Base-by-base conservation (phyloP, 768 basidiomycete species). In the Mycena alexandri region DNA sequence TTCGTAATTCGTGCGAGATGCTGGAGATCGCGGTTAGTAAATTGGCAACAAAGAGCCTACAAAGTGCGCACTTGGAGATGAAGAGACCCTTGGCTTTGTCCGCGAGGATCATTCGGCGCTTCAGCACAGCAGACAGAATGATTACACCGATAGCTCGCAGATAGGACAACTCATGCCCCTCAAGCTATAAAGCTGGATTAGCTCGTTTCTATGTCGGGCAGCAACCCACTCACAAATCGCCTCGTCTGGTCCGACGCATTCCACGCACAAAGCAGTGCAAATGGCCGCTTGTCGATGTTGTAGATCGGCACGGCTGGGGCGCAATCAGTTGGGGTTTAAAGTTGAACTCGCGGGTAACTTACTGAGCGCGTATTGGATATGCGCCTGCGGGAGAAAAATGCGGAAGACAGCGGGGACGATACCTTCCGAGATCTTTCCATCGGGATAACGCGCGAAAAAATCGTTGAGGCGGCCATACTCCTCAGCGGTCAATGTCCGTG, bases 51-150 rank as follows among this genome's bases (percentile, higher is more conserved):
- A 38, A 38, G 14, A 38, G 38, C 38, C 38, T 38, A 24, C 7
- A 16, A 22, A 34, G n/a, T n/a, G 73, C 88, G 48, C 60, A 93
- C 93, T 96, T 96, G 14, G 94, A 95, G 66, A 96, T 96, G 79
- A 96, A 96, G 48, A 94, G 77, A 70, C 92, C 90, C 79, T 97
- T 98, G 1, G 96, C 93, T 75, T 97, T 96, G 76, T 98, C 96
- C 19, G 96, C 96, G 4, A 97, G 84, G 42, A 94, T 91, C 94
- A 98, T 96, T 25, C 95, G 83, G 61, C 94, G 87, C 77, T 98
- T 96, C 52, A 98, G 84, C 8, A 96, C 94, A 13, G 95, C 95
- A 38, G 94, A 95, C 41, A 98, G 84, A 57, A 98, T 96, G 68
- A 98, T 96, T 38, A 98, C 95, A 56, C 94, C 93, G 70, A 97